Percentiles rank a stretch among this genome's conserved stretches.
Conservation (phyloP, 805 yeast species). For the Jamesozyma gamospora region DNA sequence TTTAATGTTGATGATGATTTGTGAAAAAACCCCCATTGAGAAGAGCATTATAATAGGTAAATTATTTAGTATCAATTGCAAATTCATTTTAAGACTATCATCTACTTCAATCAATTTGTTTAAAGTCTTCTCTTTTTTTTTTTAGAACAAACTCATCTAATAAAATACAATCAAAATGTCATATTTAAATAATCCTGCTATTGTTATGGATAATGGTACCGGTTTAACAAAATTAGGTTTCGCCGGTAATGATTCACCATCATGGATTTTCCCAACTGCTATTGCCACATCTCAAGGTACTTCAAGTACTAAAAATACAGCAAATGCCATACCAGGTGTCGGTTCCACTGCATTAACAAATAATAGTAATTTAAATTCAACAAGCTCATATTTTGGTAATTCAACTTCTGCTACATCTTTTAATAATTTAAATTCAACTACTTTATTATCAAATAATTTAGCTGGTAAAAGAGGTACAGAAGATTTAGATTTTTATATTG, state of each 20-base stretch:
- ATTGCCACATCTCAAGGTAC: constrained; percentile 57
- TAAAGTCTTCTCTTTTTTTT: too few relatives aligned
- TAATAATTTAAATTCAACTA: constrained; percentile 18
- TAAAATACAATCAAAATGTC: too few relatives aligned
- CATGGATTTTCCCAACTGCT: constrained; percentile 95
- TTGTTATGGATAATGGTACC: constrained; percentile 98
- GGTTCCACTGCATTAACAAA: neutral
- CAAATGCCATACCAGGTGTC: constrained; percentile 27
- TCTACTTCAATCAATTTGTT: too few relatives aligned
- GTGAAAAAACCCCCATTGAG: too few relatives aligned
- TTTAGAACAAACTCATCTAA: too few relatives aligned
- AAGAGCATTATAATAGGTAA: too few relatives aligned
- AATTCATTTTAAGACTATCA: too few relatives aligned
- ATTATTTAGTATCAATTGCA: too few relatives aligned
- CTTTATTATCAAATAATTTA: constrained; percentile 32
- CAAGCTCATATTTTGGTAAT: constrained; percentile 26
- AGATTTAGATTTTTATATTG: constrained; percentile 88
- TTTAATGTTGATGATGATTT: too few relatives aligned
- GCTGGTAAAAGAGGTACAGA: constrained; percentile 80
- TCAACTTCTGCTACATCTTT: constrained; percentile 31
- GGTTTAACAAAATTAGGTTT: constrained; percentile 95
- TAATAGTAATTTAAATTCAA: constrained; percentile 8
- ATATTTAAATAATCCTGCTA: constrained; percentile 74
- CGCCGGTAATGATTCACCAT: constrained; percentile 97
- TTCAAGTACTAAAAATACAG: constrained; percentile 26